phyloP scores from a whole-genome alignment of 441 rosid genomes.

The Geranium incanum region DNA sequence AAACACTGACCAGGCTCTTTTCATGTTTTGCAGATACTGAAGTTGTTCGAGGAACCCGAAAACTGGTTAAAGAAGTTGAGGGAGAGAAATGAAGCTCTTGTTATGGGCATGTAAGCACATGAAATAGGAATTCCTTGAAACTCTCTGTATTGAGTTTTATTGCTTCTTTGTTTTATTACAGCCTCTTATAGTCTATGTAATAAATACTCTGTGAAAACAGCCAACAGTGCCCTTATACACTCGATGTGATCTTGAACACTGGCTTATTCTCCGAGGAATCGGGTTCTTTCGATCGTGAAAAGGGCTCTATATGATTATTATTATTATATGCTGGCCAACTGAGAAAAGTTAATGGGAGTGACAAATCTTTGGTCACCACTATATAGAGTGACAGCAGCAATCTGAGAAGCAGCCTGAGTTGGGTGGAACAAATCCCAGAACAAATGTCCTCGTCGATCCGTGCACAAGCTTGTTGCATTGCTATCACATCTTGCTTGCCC shows the following conservation, averaged over 20 bases:
- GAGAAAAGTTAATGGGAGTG: conserved; percentile 39
- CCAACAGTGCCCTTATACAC: too few species aligned
- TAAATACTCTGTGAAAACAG: not conserved
- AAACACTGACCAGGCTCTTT: too few species aligned
- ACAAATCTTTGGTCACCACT: conserved; percentile 32
- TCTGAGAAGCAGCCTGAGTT: conserved; percentile 35
- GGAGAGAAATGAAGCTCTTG: conserved; percentile 17
- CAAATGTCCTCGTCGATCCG: conserved; percentile 26
- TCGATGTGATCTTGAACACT: not conserved
- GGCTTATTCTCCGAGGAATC: not conserved
- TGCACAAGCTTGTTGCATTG: conserved; percentile 30
- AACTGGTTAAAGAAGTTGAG: conserved; percentile 20
- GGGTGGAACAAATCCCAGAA: conserved; percentile 56
- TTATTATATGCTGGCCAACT: conserved; percentile 33
- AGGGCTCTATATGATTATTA: not conserved
- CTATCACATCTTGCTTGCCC: conserved; percentile 25
- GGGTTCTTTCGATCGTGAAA: not conserved
- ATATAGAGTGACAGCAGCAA: conserved; percentile 48
- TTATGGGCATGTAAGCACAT: too few species aligned
- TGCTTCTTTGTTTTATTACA: not conserved
- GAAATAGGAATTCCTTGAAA: too few species aligned
- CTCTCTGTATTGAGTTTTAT: too few species aligned
- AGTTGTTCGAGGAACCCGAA: conserved; percentile 31
- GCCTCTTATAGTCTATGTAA: not conserved
- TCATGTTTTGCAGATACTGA: conserved; percentile 19